Conservation (phyloP, 2,329 filamentous ascomycete genomes). For the Pseudogymnoascus sp. region DNA sequence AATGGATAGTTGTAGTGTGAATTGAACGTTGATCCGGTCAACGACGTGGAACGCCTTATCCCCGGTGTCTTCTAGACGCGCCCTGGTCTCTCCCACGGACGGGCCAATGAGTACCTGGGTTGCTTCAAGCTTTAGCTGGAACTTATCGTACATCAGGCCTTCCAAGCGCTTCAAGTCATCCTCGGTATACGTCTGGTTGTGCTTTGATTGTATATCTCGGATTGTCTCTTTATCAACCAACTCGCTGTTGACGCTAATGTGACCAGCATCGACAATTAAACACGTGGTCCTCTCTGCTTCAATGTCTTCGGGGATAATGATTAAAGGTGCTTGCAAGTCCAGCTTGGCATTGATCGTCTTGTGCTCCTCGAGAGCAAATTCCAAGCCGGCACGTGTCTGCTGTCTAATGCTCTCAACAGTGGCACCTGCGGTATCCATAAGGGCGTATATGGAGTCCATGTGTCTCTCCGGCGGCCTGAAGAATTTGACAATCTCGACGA, state of each 20-base stretch:
- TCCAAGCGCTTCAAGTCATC: constrained; percentile 84
- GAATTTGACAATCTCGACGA: constrained; percentile 86
- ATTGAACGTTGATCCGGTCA: constrained; percentile 95
- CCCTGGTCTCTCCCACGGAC: constrained; percentile 81
- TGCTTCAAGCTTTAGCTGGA: constrained; percentile 83
- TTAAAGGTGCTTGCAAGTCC: constrained; percentile 88
- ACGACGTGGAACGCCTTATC: constrained; percentile 79
- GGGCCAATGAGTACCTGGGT: constrained; percentile 94
- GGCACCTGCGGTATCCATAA: constrained; percentile 92
- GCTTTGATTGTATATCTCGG: constrained; percentile 82
- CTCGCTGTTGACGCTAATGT: constrained; percentile 89
- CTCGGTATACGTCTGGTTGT: constrained; percentile 77
- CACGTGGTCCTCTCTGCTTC: constrained; percentile 73
- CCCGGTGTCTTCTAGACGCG: constrained; percentile 62
- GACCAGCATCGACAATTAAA: constrained; percentile 90
- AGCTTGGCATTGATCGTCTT: constrained; percentile 96
- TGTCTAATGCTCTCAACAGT: constrained; percentile 92
- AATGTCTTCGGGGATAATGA: constrained; percentile 93
- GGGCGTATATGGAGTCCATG: constrained; percentile 94
- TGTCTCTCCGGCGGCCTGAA: constrained; percentile 94
- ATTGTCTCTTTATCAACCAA: constrained; percentile 87
- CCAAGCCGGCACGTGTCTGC: constrained; percentile 88
- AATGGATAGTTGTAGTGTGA: constrained; percentile 92
- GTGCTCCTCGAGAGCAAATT: constrained; percentile 95
- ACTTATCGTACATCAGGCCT: constrained; percentile 95